Evolutionary conservation across 345 rosid genomes (phyloP), one percentile per base, ranked within the genome.

Genomic region (Schrenkiella parvula): DNA sequence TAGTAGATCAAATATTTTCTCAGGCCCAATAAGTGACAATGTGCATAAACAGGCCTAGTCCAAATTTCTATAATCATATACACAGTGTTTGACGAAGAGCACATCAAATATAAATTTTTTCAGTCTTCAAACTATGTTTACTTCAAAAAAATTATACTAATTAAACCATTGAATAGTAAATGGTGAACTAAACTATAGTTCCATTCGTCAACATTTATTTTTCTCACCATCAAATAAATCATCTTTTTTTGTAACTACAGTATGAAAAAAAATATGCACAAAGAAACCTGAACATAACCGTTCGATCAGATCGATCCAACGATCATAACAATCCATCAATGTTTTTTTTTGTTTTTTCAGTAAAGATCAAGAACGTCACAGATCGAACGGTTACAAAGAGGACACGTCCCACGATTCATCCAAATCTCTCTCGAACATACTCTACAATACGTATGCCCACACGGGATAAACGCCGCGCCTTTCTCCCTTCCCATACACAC

Each of bases 401-500:
- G 96, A 70, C 98, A 92, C 18, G 80, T 78, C 0, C 95, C 89
- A 6, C 96, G 83, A 12, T 69, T 71, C 60, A 58, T 59, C 91
- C 93, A 84, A 61, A 88, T 53, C 59, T 90, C 93, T 75, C 89
- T 71, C 0, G 93, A 88, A 67, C 98, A 93, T 2, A 80, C 79
- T 65, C 98, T 84, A 53, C 98, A 93, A 72, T 80, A 87, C 11
- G 89, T 51, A 76, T 93, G 98, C 0, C 98, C 98, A 67, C 98
- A 93, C 8, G 98, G 98, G 64, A 93, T 86, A 71, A 93, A 88
- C 17, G 98, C 98, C 47, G 97, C 95, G 12, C 90, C 97, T 78
- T 93, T 93, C 62, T 74, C 80, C 66, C 93, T 90, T 68, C 88
- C 96, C 97, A 88, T 93, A 86, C 98, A 93, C 71, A 93, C 92